A percentile compares a stretch with the other conserved stretches of the same genome.
These are phyloP conservation scores for Raddia distichophylla DNA, from an alignment of 176 grass and related monocot species.

Conservation along the genomic window DNA sequence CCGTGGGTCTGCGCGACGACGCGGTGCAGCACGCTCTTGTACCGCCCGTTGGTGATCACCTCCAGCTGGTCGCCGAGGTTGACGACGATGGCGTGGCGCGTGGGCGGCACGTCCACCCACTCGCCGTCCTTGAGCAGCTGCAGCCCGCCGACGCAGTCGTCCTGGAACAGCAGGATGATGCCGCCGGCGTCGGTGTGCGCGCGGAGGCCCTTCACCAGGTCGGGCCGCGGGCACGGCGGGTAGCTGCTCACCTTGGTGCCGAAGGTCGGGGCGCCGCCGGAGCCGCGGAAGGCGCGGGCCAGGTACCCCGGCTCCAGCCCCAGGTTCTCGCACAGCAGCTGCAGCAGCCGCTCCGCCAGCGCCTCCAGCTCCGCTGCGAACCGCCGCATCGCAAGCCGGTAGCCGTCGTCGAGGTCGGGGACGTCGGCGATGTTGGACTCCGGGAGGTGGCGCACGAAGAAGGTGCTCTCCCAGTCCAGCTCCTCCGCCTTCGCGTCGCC, in stretches of 20 bases:
- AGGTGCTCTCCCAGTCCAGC: slow-evolving; percentile 82
- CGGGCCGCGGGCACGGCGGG: slow-evolving; percentile 77
- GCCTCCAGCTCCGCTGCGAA: slow-evolving; percentile 57
- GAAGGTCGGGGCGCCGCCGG: slow-evolving; percentile 55
- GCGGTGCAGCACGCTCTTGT: slow-evolving; percentile 85
- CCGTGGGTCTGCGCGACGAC: slow-evolving; percentile 72
- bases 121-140: slow-evolving; percentile 78
- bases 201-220: slow-evolving; percentile 78
- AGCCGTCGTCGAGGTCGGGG: slow-evolving; percentile 52
- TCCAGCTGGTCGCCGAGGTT: slow-evolving; percentile 95
- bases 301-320: slow-evolving; percentile 70
- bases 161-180: slow-evolving; percentile 94
- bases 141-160: slow-evolving; percentile 63
- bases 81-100: slow-evolving; percentile 68
- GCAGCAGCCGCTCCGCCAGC: slow-evolving; percentile 62
- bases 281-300: slow-evolving; percentile 49
- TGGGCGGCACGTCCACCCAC: slow-evolving; percentile 77
- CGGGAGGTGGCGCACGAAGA: slow-evolving; percentile 83
- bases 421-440: slow-evolving; percentile 40
- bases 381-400: slow-evolving; percentile 53
- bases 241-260: slow-evolving; percentile 94
- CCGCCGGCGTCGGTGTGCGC: slow-evolving; percentile 89
- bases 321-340: slow-evolving; percentile 75
- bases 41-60: slow-evolving; percentile 92
- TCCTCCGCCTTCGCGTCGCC: slow-evolving; percentile 31